These are phyloP conservation scores for Fusarium marasasianum DNA, from an alignment of 2,329 filamentous ascomycete genomes.

Conservation along the genomic window DNA sequence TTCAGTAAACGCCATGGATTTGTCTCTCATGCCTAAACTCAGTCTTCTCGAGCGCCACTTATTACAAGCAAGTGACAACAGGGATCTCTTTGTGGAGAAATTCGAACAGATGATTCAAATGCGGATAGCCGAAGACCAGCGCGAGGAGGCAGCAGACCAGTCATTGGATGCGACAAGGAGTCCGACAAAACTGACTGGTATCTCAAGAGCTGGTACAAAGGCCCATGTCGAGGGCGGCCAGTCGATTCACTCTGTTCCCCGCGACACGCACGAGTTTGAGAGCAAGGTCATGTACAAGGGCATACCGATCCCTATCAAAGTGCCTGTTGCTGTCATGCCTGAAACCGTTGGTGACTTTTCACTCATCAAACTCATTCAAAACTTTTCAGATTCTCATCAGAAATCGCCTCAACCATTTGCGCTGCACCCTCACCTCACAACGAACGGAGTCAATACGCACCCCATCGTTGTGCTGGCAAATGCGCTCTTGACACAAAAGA, in stretches of 20 bases:
- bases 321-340: slow-evolving; percentile 90
- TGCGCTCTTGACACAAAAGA: slow-evolving; percentile 93
- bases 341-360: slow-evolving; percentile 99
- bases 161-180: slow-evolving; percentile 56
- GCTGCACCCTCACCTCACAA: slow-evolving; percentile 91
- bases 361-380: slow-evolving; percentile 95
- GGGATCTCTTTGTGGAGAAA: slow-evolving; percentile 97
- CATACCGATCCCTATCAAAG: slow-evolving; percentile 95
- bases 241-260: slow-evolving; percentile 77
- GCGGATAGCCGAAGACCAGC: slow-evolving; percentile 73
- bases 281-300: slow-evolving; percentile 95
- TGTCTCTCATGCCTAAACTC: slow-evolving; percentile 89
- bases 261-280: slow-evolving; percentile 98
- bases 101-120: slow-evolving; percentile 94
- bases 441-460: slow-evolving; percentile 87
- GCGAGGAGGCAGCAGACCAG: slow-evolving; percentile 52
- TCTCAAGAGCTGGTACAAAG: slow-evolving; percentile 70
- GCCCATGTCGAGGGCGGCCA: slow-evolving; percentile 67
- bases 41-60: slow-evolving; percentile 86
- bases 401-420: slow-evolving; percentile 85
- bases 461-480: slow-evolving; percentile 96
- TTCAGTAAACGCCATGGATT: slow-evolving; percentile 94
- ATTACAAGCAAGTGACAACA: slow-evolving; percentile 88
- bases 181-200: slow-evolving; percentile 57
- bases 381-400: slow-evolving; percentile 85